Conservation (phyloP, 257 asterid genomes). For the Anisodus acutangulus region DNA sequence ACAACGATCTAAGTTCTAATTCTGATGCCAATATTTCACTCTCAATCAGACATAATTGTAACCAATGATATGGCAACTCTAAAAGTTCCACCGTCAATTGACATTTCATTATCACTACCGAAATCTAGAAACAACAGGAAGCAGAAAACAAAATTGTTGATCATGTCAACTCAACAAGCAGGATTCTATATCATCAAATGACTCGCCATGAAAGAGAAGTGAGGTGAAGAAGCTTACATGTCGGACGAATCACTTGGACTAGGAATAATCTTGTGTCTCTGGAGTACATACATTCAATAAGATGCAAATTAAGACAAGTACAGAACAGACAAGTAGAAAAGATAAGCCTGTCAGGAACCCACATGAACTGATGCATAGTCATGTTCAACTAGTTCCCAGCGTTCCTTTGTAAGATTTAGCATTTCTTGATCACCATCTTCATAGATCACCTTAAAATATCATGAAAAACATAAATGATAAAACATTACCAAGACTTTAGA, state of each 20-base stretch:
- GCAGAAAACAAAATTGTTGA: not conserved
- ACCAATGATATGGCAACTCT: too few species aligned
- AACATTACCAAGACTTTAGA: not conserved
- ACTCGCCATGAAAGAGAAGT: not conserved
- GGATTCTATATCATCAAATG: not conserved
- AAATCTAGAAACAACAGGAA: not conserved
- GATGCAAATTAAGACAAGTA: not conserved
- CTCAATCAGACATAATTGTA: too few species aligned
- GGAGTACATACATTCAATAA: not conserved
- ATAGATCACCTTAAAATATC: constrained; percentile 36
- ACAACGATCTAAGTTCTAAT: too few species aligned
- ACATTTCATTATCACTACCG: not conserved
- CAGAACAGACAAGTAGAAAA: not conserved
- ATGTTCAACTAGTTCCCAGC: constrained; percentile 34
- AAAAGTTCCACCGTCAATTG: too few species aligned
- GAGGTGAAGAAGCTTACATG: not conserved
- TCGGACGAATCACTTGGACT: not conserved
- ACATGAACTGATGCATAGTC: constrained; percentile 25
- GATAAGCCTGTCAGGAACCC: not conserved
- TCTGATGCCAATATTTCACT: too few species aligned
- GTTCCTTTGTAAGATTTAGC: constrained; percentile 36
- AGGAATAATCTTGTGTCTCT: too few species aligned
- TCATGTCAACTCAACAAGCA: not conserved
- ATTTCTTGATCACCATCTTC: constrained; percentile 40
- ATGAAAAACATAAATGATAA: not conserved